phyloP scores from a whole-genome alignment of 1,284 basidiomycete species.

The Cutaneotrichosporon mucoides region DNA sequence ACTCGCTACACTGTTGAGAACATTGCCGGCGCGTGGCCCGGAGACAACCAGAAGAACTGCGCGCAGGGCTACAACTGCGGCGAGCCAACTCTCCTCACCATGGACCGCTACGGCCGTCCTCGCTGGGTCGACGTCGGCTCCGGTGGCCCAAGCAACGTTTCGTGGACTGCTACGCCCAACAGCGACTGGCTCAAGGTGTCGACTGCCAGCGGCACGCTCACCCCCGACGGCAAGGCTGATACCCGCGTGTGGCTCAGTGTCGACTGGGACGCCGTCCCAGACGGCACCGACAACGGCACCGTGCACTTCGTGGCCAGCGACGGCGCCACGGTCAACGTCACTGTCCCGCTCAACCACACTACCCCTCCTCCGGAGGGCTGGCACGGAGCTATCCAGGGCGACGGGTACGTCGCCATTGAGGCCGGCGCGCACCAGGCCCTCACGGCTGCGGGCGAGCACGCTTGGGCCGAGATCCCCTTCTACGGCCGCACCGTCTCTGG shows the following conservation, averaged over 20 bases:
- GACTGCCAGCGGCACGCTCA: conserved; percentile 54
- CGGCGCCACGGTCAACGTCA: conserved; percentile 38
- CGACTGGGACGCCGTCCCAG: conserved; percentile 53
- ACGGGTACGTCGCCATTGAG: conserved; percentile 62
- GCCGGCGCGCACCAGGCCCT: conserved; percentile 55
- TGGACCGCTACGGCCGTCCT: conserved; percentile 58
- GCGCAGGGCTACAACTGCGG: conserved; percentile 55
- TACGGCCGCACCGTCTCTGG: conserved; percentile 52
- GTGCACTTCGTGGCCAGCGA: conserved; percentile 56
- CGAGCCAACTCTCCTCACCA: conserved; percentile 52
- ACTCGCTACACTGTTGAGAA: conserved; percentile 63
- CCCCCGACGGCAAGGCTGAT: conserved; percentile 52
- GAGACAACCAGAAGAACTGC: conserved; percentile 49
- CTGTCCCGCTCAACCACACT: conserved; percentile 41
- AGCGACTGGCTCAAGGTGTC: conserved; percentile 60
- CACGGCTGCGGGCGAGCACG: conserved; percentile 51
- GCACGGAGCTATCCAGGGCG: conserved; percentile 63
- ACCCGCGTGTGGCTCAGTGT: conserved; percentile 58
- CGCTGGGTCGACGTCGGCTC: conserved; percentile 61
- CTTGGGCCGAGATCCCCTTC: conserved; percentile 60
- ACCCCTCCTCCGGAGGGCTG: conserved; percentile 48
- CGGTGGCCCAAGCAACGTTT: conserved; percentile 60
- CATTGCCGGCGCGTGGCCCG: conserved; percentile 51
- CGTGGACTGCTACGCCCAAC: conserved; percentile 56
- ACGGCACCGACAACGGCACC: background rate